Conservation (phyloP, 306 rosid genomes). For the Cicer bijugum region DNA sequence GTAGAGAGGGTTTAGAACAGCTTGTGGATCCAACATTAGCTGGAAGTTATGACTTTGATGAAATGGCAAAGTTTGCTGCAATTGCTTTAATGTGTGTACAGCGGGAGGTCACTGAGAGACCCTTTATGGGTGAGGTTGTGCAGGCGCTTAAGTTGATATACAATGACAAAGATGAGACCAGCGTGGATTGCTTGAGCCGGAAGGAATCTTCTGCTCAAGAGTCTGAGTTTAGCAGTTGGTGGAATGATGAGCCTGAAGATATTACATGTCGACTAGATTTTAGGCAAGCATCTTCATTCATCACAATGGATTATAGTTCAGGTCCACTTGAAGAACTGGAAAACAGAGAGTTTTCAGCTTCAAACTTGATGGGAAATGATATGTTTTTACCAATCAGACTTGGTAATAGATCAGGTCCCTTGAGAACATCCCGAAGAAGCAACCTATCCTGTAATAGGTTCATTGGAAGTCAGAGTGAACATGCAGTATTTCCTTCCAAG, state of each 20-base stretch:
- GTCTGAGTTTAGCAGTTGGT: constrained; percentile 82
- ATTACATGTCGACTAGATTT: constrained; percentile 60
- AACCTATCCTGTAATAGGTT: constrained; percentile 65
- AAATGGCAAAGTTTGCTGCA: constrained; percentile 94
- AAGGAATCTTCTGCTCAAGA: constrained; percentile 77
- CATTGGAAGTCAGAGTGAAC: constrained; percentile 83
- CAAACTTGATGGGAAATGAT: constrained; percentile 67
- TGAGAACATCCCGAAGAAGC: constrained; percentile 72
- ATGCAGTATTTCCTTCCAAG: constrained; percentile 64
- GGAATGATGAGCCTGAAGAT: constrained; percentile 63
- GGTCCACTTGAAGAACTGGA: constrained; percentile 79
- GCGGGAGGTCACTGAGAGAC: constrained; percentile 80
- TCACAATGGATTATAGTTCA: constrained; percentile 91
- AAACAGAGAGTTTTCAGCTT: constrained; percentile 73
- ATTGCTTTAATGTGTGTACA: constrained; percentile 96
- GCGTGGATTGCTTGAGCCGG: constrained; percentile 65
- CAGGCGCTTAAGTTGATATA: constrained; percentile 93
- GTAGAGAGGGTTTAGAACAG: constrained; percentile 80
- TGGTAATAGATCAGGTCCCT: constrained; percentile 87
- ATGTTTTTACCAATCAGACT: constrained; percentile 66
- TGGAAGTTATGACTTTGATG: constrained; percentile 78
- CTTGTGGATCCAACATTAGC: constrained; percentile 84
- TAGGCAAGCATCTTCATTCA: constrained; percentile 67
- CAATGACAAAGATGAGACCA: constrained; percentile 71
- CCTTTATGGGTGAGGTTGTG: constrained; percentile 99